These are phyloP conservation scores for Leersia perrieri DNA, from an alignment of 176 grass and related monocot species.

Conservation along the genomic window DNA sequence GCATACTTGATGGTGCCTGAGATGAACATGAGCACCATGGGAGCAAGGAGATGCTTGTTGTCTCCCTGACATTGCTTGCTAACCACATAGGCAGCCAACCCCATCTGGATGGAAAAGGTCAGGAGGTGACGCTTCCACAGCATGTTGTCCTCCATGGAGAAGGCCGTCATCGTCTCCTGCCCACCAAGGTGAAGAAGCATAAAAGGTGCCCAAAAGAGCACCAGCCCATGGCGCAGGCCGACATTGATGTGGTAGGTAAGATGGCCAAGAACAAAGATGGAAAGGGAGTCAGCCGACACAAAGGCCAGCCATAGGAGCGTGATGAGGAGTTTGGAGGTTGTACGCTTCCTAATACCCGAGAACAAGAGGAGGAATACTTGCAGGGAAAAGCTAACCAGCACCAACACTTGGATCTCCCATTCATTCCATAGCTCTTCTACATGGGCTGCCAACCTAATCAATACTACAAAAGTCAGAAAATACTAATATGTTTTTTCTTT, in stretches of 20 bases:
- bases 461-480: background rate
- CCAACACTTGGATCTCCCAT: slow-evolving; percentile 29
- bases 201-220: slow-evolving; percentile 44
- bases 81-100: slow-evolving; percentile 5
- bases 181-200: slow-evolving; percentile 52
- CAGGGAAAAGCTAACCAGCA: slow-evolving; percentile 29
- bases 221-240: background rate
- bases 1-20: slow-evolving; percentile 26
- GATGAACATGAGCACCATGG: slow-evolving; percentile 18
- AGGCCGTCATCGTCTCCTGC: slow-evolving; percentile 46
- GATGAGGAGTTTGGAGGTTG: background rate
- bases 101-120: slow-evolving; percentile 2
- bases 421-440: slow-evolving; percentile 13
- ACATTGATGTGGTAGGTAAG: background rate
- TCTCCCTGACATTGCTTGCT: slow-evolving; percentile 4
- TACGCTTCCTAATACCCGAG: slow-evolving; percentile 25
- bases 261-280: slow-evolving; percentile 35
- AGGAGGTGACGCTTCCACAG: slow-evolving; percentile 39
- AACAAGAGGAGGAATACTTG: slow-evolving; percentile 36
- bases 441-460: background rate
- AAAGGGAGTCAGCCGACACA: slow-evolving; percentile 22
- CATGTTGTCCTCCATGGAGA: slow-evolving; percentile 42
- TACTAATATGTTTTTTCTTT: background rate
- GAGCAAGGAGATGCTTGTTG: background rate
- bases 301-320: slow-evolving; percentile 24